Evolutionary conservation across 2,329 filamentous ascomycete species (phyloP).

Genomic region (Helicocarpus griseus): DNA sequence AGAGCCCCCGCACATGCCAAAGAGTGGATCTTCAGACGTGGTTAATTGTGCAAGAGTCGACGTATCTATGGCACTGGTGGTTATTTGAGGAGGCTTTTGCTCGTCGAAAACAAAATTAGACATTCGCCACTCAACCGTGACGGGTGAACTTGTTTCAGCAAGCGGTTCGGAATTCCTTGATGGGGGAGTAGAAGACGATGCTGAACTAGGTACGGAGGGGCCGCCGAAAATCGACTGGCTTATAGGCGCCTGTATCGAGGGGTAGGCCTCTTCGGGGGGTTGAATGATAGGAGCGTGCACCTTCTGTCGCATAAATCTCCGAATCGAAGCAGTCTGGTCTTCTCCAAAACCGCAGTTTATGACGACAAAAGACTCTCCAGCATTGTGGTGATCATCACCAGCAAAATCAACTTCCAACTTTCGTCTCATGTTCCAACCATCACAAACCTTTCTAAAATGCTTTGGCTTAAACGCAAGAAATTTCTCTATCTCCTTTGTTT

Average conservation of each 20-base stretch:
- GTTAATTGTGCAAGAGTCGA: constrained; percentile 65
- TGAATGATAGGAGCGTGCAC: constrained; percentile 18
- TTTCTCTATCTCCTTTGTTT: constrained; percentile 72
- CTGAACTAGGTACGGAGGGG: constrained; percentile 11
- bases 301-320: constrained; percentile 49
- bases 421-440: constrained; percentile 87
- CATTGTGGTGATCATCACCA: constrained; percentile 63
- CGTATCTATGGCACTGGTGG: constrained; percentile 60
- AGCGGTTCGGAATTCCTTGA: constrained; percentile 15
- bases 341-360: constrained; percentile 63
- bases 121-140: constrained; percentile 56
- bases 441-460: constrained; percentile 67
- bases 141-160: constrained; percentile 23
- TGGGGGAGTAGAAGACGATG: constrained; percentile 10
- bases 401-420: constrained; percentile 82
- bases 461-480: constrained; percentile 64
- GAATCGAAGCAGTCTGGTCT: constrained; percentile 42
- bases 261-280: constrained; percentile 12
- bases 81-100: constrained; percentile 53
- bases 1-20: constrained; percentile 47
- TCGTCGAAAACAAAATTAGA: constrained; percentile 55
- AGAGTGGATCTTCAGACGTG: constrained; percentile 66
- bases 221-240: constrained; percentile 44
- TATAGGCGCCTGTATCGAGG: constrained; percentile 14
- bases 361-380: constrained; percentile 68